A percentile compares a stretch with the other conserved stretches of the same genome.
Evolutionary conservation across 1,284 basidiomycete species (phyloP).

Genomic region (Singerocomus inundabilis): DNA sequence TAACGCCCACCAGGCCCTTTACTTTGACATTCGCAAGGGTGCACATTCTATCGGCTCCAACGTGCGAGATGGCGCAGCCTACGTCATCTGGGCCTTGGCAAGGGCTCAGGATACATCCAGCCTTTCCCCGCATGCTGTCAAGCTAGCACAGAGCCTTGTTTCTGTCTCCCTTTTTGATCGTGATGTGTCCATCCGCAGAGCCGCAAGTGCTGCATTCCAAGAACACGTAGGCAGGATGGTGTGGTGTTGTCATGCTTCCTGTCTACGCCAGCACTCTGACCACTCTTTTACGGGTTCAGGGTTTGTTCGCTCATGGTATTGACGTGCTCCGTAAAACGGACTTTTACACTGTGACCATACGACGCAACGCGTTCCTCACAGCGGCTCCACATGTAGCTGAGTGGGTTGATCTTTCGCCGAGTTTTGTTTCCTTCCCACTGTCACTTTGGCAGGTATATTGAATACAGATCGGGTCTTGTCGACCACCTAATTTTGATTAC

Average conservation of each 20-base stretch:
- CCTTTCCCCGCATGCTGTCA: slow-evolving; percentile 62
- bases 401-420: slow-evolving; percentile 45
- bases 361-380: slow-evolving; percentile 79
- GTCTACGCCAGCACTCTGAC: slow-evolving; percentile 11
- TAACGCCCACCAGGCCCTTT: slow-evolving; percentile 65
- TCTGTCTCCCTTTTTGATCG: slow-evolving; percentile 87
- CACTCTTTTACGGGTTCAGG: slow-evolving; percentile 45
- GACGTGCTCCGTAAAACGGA: slow-evolving; percentile 90
- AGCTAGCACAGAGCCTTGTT: slow-evolving; percentile 71
- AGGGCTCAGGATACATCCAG: slow-evolving; percentile 64
- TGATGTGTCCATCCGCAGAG: slow-evolving; percentile 93
- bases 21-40: slow-evolving; percentile 90
- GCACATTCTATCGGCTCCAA: slow-evolving; percentile 92
- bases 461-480: slow-evolving; percentile 73
- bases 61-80: slow-evolving; percentile 93
- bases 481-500: slow-evolving; percentile 76
- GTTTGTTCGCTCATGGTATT: slow-evolving; percentile 90
- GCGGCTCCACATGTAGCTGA: slow-evolving; percentile 85
- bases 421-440: slow-evolving; percentile 3
- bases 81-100: slow-evolving; percentile 94
- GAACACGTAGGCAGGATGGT: slow-evolving; percentile 95
- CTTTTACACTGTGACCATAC: slow-evolving; percentile 90
- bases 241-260: slow-evolving; percentile 30
- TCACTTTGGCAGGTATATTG: slow-evolving; percentile 47
- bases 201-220: slow-evolving; percentile 97